Base-by-base conservation (phyloP, 2,329 filamentous ascomycete genomes). In the Claviceps fusiformis region DNA sequence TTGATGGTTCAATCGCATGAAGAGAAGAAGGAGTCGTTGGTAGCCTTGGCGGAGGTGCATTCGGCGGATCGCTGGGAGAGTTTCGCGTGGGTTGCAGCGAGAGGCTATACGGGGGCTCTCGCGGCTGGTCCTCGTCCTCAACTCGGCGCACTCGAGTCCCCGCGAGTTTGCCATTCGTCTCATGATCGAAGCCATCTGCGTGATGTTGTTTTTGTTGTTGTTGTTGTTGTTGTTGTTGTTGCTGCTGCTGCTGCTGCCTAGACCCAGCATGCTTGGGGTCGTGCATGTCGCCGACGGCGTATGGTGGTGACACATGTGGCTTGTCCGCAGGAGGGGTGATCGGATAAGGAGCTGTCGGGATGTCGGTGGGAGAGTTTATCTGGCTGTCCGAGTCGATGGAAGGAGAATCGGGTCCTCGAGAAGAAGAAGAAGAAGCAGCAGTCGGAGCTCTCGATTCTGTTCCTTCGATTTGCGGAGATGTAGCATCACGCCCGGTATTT, bases 311-410 rank as follows among this genome's bases (percentile, higher is more conserved):
- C 2, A 63, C 68, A 29, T 69, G 67, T 10, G 67, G 64, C 51
- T 74, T 73, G 59, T 82, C 77, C 1, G 80, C 77, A 1, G 82
- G 81, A 47, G 82, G 81, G 10, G 82, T 85, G 50, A 83, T 81
- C 3, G 82, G 81, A 65, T 85, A 85, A 0, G 81, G 81, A 17
- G 81, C 80, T 63, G 84, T 68, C 13, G 74, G 67, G 55, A 82
- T 71, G 52, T 83, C 76, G 49, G 83, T 73, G n/a, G 82, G 80
- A 3, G 81, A 84, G 52, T 75, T 72, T 58, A 73, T 78, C 53
- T 71, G 70, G 60, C 72, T 75, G 56, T 77, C 76, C 1, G 75
- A 75, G 56, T 78, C 77, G 50, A 55, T 19, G 8, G 50, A 55
- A 39, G 50, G 56, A 24, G 56, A 53, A 35, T 54, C 56, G 10